A percentile compares a stretch with the other conserved stretches of the same genome.
Evolutionary conservation across 768 basidiomycete species (phyloP).

Genomic region (Suillus spraguei): DNA sequence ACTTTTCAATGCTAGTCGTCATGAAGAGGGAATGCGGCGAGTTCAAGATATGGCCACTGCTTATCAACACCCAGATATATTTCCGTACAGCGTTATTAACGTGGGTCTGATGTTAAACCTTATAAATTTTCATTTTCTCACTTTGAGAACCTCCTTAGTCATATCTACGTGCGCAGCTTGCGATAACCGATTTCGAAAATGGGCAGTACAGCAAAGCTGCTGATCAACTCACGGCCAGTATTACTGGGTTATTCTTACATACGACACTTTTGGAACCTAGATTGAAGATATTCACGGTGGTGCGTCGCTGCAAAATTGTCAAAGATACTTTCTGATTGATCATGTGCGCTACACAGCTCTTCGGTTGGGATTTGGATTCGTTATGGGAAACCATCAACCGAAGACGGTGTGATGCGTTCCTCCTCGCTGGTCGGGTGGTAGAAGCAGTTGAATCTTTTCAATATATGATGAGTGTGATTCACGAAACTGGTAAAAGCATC

Average conservation of each 20-base stretch:
- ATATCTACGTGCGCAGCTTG: background rate
- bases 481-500: background rate
- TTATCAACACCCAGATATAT: background rate
- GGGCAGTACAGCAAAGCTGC: background rate
- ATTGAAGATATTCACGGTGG: slow-evolving; percentile 3
- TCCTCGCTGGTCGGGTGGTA: background rate
- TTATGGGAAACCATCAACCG: background rate
- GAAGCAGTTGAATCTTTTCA: slow-evolving; percentile 2
- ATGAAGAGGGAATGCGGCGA: background rate
- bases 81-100: background rate
- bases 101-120: background rate
- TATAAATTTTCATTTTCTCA: background rate
- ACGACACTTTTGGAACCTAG: background rate
- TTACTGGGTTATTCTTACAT: background rate
- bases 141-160: background rate
- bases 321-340: background rate
- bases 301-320: background rate
- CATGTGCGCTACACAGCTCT: background rate
- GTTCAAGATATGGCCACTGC: background rate
- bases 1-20: background rate
- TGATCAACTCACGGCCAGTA: background rate
- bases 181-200: background rate
- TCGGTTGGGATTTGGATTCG: background rate
- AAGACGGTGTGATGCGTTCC: background rate
- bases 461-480: background rate